phyloP scores from a whole-genome alignment of 371 early-diverging fungal genomes.

The Synchytrium microbalum region DNA sequence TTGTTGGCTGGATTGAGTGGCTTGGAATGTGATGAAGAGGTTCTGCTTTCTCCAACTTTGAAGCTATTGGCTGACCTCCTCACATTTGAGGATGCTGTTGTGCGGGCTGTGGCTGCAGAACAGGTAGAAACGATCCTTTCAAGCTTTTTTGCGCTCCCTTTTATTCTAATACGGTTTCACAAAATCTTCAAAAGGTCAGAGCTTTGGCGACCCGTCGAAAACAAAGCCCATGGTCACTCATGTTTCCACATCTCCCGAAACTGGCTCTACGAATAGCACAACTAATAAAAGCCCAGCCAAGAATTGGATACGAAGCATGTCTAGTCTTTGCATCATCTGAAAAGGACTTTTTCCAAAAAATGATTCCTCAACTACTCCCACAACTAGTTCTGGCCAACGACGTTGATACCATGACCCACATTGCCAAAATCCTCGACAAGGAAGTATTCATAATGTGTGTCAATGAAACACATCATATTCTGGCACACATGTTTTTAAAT shows the following conservation, averaged over 20 bases:
- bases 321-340: background rate
- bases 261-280: background rate
- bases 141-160: too few species aligned
- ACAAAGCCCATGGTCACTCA: background rate
- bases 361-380: background rate
- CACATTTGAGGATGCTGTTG: background rate
- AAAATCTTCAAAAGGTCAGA: background rate
- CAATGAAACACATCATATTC: constrained; percentile 19
- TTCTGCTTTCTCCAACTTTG: background rate
- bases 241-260: background rate
- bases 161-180: too few species aligned
- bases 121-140: too few species aligned
- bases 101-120: background rate
- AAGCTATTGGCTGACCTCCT: background rate
- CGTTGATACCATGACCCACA: background rate
- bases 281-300: background rate
- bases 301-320: background rate
- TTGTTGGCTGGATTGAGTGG: background rate
- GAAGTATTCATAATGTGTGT: constrained; percentile 15
- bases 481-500: constrained; percentile 24
- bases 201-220: background rate
- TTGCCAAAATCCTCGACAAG: constrained; percentile 6
- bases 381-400: background rate
- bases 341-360: background rate
- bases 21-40: background rate